Evolutionary conservation across 83 land plant species (phyloP).

Genomic region (Picea abies): DNA sequence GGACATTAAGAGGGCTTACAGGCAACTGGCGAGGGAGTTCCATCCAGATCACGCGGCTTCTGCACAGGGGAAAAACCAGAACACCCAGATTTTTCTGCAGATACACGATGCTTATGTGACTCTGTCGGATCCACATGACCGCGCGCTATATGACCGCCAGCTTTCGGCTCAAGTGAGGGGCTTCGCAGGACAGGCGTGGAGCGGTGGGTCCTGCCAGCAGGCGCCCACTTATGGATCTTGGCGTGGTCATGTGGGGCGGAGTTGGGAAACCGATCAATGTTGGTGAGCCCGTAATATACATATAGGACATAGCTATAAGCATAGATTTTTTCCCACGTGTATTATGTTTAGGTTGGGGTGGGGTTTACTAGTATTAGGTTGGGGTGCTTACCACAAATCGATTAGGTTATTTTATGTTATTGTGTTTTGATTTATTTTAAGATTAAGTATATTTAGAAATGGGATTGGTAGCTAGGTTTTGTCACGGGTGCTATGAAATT

Average conservation of each 20-base stretch:
- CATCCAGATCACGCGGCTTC: slow-evolving; percentile 19
- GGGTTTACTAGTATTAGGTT: too few relatives aligned
- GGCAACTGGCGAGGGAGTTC: slow-evolving; percentile 18
- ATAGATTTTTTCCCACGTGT: too few relatives aligned
- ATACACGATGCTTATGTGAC: slow-evolving; percentile 17
- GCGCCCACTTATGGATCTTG: background rate
- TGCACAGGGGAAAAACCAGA: background rate
- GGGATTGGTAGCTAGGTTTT: too few relatives aligned
- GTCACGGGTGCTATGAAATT: too few relatives aligned
- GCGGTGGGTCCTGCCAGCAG: background rate
- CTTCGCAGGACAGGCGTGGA: slow-evolving; percentile 21
- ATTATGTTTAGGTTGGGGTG: too few relatives aligned
- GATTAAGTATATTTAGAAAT: too few relatives aligned
- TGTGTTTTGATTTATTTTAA: too few relatives aligned
- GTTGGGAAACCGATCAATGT: slow-evolving; percentile 26
- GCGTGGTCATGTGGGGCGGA: background rate
- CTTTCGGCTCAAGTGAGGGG: slow-evolving; percentile 14
- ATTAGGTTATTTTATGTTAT: too few relatives aligned
- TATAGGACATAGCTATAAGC: too few relatives aligned
- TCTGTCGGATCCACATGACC: slow-evolving; percentile 13
- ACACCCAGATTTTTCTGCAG: slow-evolving; percentile 10
- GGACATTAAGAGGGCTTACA: slow-evolving; percentile 27
- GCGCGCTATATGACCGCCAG: slow-evolving; percentile 23
- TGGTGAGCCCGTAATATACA: slow-evolving; percentile 20
- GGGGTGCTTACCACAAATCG: too few relatives aligned